Conservation (phyloP, 192 early-diverging fungal genomes). For the Backusella morwellensis region DNA sequence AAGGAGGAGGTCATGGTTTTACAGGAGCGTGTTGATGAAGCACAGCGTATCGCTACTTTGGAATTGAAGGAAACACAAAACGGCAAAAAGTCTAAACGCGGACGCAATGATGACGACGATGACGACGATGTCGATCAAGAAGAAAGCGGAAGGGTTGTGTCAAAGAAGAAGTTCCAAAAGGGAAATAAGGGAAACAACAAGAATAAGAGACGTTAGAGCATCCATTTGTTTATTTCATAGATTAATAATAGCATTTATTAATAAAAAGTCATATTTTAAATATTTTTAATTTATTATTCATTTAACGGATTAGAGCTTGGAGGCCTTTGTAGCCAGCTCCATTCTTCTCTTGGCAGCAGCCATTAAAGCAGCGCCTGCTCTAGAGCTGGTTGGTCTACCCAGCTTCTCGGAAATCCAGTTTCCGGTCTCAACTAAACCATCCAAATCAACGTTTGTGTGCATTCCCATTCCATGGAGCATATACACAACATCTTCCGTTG, state of each 20-base stretch:
- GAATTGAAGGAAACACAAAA: slow-evolving; percentile 81
- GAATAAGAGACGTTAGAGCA: neutral
- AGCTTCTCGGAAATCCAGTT: slow-evolving; percentile 86
- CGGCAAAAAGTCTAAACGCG: slow-evolving; percentile 39
- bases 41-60: slow-evolving; percentile 80
- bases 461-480: slow-evolving; percentile 86
- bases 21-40: slow-evolving; percentile 93
- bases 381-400: slow-evolving; percentile 62
- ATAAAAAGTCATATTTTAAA: neutral
- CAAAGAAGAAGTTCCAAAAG: slow-evolving; percentile 13
- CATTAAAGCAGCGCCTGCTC: slow-evolving; percentile 49
- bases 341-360: slow-evolving; percentile 14
- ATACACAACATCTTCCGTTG: slow-evolving; percentile 95
- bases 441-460: slow-evolving; percentile 76
- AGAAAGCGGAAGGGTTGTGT: slow-evolving; percentile 9
- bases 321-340: neutral
- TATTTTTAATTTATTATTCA: neutral
- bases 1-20: slow-evolving; percentile 86
- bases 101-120: slow-evolving; percentile 38
- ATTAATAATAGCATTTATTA: neutral
- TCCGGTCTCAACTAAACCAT: slow-evolving; percentile 72
- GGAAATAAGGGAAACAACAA: neutral
- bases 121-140: slow-evolving; percentile 29
- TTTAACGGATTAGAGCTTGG: neutral
- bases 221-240: slow-evolving; percentile 7